Conservation (phyloP, 805 yeast species). For the Candida tibetensis region DNA sequence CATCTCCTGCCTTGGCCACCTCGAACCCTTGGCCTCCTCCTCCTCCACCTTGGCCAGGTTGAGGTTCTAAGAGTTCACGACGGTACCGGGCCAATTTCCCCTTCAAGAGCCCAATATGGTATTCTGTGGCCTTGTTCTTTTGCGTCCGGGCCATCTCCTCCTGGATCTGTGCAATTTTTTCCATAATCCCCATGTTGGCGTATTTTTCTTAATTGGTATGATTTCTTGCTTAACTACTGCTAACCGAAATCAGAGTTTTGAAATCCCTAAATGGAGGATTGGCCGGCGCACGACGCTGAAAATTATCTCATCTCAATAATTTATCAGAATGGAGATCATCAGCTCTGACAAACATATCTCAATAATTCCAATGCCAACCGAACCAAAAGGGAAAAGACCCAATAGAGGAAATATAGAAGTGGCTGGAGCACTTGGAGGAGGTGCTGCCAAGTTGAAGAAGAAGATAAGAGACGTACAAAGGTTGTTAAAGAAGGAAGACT, state of each 20-base stretch:
- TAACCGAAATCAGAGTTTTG: not conserved
- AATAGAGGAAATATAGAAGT: slow-evolving; percentile 24
- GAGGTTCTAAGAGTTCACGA: slow-evolving; percentile 88
- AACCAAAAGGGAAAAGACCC: slow-evolving; percentile 14
- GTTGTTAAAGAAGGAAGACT: slow-evolving; percentile 53
- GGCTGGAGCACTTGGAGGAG: slow-evolving; percentile 30
- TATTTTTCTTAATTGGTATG: too few species aligned
- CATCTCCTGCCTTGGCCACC: slow-evolving; percentile 94
- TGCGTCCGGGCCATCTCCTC: slow-evolving; percentile 94
- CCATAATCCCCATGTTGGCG: slow-evolving; percentile 31
- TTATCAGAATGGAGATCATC: not conserved
- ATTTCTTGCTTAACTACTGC: too few species aligned
- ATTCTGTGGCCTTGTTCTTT: slow-evolving; percentile 96
- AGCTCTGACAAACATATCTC: too few species aligned
- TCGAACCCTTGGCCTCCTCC: slow-evolving; percentile 89
- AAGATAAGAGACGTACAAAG: slow-evolving; percentile 85
- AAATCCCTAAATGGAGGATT: not conserved
- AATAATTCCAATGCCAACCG: slow-evolving; percentile 22
- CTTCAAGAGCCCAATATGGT: slow-evolving; percentile 89
- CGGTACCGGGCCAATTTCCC: slow-evolving; percentile 93
- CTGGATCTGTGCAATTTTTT: slow-evolving; percentile 84
- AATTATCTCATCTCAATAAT: not conserved
- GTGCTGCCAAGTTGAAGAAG: slow-evolving; percentile 63
- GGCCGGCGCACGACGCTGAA: too few species aligned
- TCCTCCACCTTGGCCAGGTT: slow-evolving; percentile 67